Percentiles rank a stretch among this genome's conserved stretches.
Conservation (phyloP, 495 filamentous ascomycete genomes). For the Podospora tetraspora region DNA sequence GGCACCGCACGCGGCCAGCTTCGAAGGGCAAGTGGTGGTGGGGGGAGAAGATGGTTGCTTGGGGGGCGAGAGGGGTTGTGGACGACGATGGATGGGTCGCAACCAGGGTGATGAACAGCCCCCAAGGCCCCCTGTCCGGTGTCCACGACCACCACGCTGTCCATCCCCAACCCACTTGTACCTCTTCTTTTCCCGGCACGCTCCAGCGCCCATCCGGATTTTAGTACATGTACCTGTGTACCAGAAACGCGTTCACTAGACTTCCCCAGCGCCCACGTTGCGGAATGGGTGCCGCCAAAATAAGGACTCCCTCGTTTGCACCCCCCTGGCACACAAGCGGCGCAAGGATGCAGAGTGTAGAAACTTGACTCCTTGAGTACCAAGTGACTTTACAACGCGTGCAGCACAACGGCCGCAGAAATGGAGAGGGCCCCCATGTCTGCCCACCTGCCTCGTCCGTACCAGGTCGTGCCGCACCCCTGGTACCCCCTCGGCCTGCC, state of each 20-base stretch:
- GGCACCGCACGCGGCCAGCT: not conserved
- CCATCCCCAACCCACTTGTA: not conserved
- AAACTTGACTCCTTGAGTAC: constrained; percentile 1
- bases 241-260: not conserved
- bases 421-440: not conserved
- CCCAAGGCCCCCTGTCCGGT: constrained; percentile 2
- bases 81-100: not conserved
- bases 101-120: not conserved
- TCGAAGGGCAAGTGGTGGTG: not conserved
- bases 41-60: not conserved
- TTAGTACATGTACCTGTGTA: constrained; percentile 7
- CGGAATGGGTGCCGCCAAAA: not conserved
- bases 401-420: not conserved
- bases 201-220: constrained; percentile 1
- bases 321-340: constrained; percentile 8
- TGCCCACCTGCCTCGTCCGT: not conserved
- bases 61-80: not conserved
- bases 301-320: not conserved
- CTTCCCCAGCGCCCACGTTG: not conserved
- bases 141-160: not conserved
- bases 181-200: not conserved
- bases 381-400: not conserved
- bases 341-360: not conserved
- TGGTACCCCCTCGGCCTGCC: constrained; percentile 3
- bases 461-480: not conserved